A percentile compares a stretch with the other conserved stretches of the same genome.
These are phyloP conservation scores for Rhizopogon vesiculosus DNA, from an alignment of 768 basidiomycete genomes.

Conservation along the genomic window DNA sequence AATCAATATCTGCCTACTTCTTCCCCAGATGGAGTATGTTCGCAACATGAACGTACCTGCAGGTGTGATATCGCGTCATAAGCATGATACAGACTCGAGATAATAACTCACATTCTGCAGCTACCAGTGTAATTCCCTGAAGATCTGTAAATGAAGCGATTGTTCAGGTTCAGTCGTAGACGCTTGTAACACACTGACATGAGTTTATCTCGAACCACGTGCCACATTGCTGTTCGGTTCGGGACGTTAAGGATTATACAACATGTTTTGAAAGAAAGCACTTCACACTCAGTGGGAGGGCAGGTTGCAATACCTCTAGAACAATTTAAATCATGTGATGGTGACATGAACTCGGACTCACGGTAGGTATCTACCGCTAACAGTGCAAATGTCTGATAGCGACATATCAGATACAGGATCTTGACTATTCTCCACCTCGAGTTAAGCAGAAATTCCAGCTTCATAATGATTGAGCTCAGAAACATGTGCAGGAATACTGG, in stretches of 20 bases:
- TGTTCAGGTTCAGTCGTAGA: background rate
- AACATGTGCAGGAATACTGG: background rate
- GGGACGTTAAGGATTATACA: background rate
- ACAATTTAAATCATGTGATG: background rate
- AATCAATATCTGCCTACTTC: background rate
- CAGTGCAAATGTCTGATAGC: background rate
- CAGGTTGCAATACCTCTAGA: slow-evolving; percentile 1
- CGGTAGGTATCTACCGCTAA: background rate
- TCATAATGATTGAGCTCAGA: background rate
- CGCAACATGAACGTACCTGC: slow-evolving; percentile 1
- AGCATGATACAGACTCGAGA: background rate
- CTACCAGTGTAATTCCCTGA: background rate
- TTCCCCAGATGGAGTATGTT: background rate
- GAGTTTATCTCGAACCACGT: background rate
- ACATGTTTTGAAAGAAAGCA: background rate
- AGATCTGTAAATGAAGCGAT: background rate
- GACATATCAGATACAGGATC: background rate
- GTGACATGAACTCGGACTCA: background rate
- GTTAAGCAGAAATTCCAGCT: background rate
- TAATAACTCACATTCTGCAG: background rate
- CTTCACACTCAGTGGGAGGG: background rate
- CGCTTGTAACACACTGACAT: background rate
- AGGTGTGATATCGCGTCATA: background rate
- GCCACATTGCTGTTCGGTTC: background rate
- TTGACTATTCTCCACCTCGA: background rate